Percentiles rank a stretch among this genome's conserved stretches.
These are phyloP conservation scores for Boletus speciosus DNA, from an alignment of 768 basidiomycete species.

Conservation along the genomic window DNA sequence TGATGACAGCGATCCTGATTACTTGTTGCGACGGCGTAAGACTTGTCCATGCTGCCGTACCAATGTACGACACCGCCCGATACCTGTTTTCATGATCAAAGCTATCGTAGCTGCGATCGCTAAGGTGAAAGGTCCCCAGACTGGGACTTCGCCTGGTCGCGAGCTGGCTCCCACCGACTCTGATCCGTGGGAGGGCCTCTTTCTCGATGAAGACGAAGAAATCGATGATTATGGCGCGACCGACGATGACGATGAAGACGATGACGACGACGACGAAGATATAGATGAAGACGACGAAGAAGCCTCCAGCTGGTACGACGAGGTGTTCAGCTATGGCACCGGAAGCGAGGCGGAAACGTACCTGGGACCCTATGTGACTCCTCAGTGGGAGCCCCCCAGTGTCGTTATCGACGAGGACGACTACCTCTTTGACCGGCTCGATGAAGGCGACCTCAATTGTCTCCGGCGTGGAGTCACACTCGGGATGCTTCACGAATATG, in stretches of 20 bases:
- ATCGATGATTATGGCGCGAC: constrained; percentile 34
- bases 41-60: constrained; percentile 73
- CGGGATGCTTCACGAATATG: constrained; percentile 54
- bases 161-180: constrained; percentile 37
- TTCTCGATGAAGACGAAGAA: constrained; percentile 45
- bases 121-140: constrained; percentile 37
- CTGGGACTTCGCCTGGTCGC: constrained; percentile 17
- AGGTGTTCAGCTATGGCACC: constrained; percentile 36
- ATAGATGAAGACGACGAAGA: constrained; percentile 31
- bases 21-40: constrained; percentile 58
- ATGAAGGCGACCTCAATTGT: constrained; percentile 37
- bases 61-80: constrained; percentile 52
- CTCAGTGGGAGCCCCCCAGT: constrained; percentile 59
- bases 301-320: constrained; percentile 29
- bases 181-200: constrained; percentile 74
- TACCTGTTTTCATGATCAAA: constrained; percentile 68
- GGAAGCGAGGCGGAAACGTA: constrained; percentile 36
- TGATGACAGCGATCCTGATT: constrained; percentile 38
- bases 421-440: constrained; percentile 34
- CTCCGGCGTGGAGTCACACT: constrained; percentile 58
- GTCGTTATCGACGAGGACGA: constrained; percentile 35
- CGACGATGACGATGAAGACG: constrained; percentile 23
- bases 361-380: constrained; percentile 39
- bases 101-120: constrained; percentile 48
- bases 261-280: constrained; percentile 21